Base-by-base conservation (phyloP, 225 moss, liverwort and hornwort species). In the Bryum argenteum region DNA sequence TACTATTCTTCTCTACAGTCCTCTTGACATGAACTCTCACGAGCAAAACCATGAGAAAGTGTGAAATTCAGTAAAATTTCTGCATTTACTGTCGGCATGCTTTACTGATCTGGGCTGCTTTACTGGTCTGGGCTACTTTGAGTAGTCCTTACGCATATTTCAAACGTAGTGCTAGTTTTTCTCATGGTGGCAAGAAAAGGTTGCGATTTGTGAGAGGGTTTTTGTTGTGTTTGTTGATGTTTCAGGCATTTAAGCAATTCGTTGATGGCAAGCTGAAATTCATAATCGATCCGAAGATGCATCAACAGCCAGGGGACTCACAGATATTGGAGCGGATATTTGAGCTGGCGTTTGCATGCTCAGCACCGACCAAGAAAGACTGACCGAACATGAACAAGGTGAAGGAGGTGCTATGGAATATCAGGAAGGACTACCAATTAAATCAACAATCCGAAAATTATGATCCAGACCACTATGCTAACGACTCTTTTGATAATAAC, bases 311-410 rank as follows among this genome's bases (percentile, higher is more conserved):
- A 51, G 66, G 85, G 5, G 87, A 85, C 24, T 45, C 81, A 28
- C 20, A 71, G 61, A 90, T 91, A 61, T 80, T 93, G 74, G 87
- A 90, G 56, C 91, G 81, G 57, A 62, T 90, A 61, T 90, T 91
- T 56, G 93, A 96, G 65, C 84, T 96, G 7, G 96, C 96, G 33
- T 96, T 96, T 75, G 87, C 93, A 9, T 96, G 96, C 87, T 96
- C 96, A 39, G 96, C 96, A 51, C 96, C 96, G 1, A 93, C 93
- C 1, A 96, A 93, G 77, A 68, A 78, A 13, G 96, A 96, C 78
- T 87, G 96, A 76, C 93, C 93, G 37, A 89, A 80, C 79, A 96
- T 96, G 91, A 93, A 82, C 65, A 88, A 87, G 78, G 93, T 91
- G 1, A 89, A 91, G 85, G 93, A 93, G 74, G 45, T 63, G 39